These are phyloP conservation scores for Hemisphaericaspora subhashii DNA, from an alignment of 1,139 yeast species.

Conservation along the genomic window DNA sequence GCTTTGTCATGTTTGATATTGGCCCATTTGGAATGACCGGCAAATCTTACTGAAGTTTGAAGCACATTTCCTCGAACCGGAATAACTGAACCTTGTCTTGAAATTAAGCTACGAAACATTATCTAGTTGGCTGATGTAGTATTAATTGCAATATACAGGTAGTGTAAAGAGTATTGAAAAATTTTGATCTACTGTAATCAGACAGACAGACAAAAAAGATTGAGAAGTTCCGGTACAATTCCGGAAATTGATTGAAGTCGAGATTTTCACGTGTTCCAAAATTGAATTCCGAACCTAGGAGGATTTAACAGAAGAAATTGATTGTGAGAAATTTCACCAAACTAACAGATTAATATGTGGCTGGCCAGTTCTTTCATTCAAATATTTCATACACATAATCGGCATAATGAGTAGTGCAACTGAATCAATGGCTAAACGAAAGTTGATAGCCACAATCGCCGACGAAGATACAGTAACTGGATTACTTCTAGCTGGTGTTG, in stretches of 20 bases:
- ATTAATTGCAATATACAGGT: too few species aligned
- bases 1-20: conserved; percentile 93
- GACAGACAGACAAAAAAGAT: too few species aligned
- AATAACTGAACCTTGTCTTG: not conserved
- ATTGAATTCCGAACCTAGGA: too few species aligned
- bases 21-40: conserved; percentile 96
- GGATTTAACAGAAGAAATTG: too few species aligned
- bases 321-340: too few species aligned
- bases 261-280: too few species aligned
- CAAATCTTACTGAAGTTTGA: conserved; percentile 17
- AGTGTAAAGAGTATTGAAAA: not conserved
- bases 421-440: conserved; percentile 61
- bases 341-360: not conserved
- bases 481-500: conserved; percentile 90
- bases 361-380: not conserved
- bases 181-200: not conserved
- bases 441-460: conserved; percentile 87
- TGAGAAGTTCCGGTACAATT: too few species aligned
- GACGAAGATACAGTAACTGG: conserved; percentile 98
- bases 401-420: conserved; percentile 23
- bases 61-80: not conserved
- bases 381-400: not conserved
- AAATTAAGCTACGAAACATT: not conserved
- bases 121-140: too few species aligned
- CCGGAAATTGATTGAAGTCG: too few species aligned